Evolutionary conservation across 2,329 filamentous ascomycete genomes (phyloP).

Genomic region (Raffaelea ambrosiae): DNA sequence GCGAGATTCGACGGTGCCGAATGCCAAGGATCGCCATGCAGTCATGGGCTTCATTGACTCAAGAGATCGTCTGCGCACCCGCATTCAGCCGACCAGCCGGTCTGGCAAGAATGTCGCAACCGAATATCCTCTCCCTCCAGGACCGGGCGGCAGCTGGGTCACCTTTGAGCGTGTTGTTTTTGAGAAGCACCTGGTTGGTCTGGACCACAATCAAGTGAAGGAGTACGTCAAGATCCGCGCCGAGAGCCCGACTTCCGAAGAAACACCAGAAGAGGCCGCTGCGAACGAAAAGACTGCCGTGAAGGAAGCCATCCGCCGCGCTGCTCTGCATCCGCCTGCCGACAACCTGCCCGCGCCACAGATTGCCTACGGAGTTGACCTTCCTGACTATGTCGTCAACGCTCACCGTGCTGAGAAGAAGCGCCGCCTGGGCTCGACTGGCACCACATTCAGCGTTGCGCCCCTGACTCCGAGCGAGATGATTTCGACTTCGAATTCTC

Average conservation of each 20-base stretch:
- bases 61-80: conserved; percentile 50
- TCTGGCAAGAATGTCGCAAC: conserved; percentile 36
- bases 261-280: conserved; percentile 28
- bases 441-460: conserved; percentile 1
- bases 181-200: conserved; percentile 43
- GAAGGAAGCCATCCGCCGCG: conserved; percentile 35
- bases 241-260: conserved; percentile 22
- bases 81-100: conserved; percentile 43
- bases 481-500: not conserved
- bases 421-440: conserved; percentile 30
- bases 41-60: conserved; percentile 57
- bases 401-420: conserved; percentile 29
- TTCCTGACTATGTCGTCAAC: conserved; percentile 33
- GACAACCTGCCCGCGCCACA: conserved; percentile 33
- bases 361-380: conserved; percentile 42
- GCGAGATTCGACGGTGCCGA: conserved; percentile 46
- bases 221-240: conserved; percentile 51
- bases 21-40: conserved; percentile 42
- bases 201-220: conserved; percentile 50
- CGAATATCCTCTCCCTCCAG: conserved; percentile 42
- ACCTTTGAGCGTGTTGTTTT: conserved; percentile 55
- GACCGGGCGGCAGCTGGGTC: conserved; percentile 55
- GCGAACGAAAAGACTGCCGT: conserved; percentile 34
- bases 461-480: conserved; percentile 4
- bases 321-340: conserved; percentile 31